Evolutionary conservation across 106 monocot genomes (phyloP).

Genomic region (Platanthera zijinensis): DNA sequence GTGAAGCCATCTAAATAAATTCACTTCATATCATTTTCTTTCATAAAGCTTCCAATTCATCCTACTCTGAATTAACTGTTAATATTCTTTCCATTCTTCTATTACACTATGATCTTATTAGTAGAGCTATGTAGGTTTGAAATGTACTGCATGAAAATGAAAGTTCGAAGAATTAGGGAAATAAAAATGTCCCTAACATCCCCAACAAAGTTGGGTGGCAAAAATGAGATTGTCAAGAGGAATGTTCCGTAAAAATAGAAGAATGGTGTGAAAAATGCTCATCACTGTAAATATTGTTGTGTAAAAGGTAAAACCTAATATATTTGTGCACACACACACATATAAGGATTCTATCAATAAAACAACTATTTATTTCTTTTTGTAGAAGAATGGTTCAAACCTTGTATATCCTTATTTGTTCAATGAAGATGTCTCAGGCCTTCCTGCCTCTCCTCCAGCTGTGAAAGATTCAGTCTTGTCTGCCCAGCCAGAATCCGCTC

Average conservation of each 20-base stretch:
- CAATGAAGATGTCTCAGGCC: too few species aligned
- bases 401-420: too few species aligned
- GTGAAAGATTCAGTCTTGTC: too few species aligned
- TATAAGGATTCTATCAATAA: too few species aligned
- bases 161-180: neutral
- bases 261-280: neutral
- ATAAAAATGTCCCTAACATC: neutral
- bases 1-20: neutral
- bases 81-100: neutral
- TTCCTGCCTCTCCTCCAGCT: too few species aligned
- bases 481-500: too few species aligned
- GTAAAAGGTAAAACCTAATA: neutral
- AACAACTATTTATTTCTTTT: too few species aligned
- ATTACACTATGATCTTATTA: neutral
- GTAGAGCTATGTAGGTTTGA: neutral
- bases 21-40: neutral
- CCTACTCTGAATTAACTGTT: neutral
- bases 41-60: neutral
- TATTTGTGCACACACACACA: neutral
- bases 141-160: neutral
- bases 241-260: neutral
- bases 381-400: too few species aligned
- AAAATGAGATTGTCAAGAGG: neutral
- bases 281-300: neutral
- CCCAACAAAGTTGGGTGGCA: neutral